phyloP scores from a whole-genome alignment of 2,329 filamentous ascomycete species.

The Arthrobotrys musiformis region DNA sequence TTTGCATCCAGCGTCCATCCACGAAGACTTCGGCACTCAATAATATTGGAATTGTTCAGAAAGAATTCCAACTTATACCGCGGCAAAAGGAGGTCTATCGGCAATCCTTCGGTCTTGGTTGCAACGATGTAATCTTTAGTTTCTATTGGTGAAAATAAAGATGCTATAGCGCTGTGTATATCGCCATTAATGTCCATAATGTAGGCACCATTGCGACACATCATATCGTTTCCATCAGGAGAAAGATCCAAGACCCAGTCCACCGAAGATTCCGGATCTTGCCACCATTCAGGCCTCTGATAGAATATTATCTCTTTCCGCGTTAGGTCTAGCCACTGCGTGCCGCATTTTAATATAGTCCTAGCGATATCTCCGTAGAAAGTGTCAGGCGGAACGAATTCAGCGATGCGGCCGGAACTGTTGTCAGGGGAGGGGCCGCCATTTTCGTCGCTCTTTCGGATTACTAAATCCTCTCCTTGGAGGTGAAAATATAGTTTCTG shows the following conservation, averaged over 20 bases:
- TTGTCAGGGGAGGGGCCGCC: too few relatives aligned
- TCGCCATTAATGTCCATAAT: conserved; percentile 9
- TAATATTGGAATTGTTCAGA: conserved; percentile 58
- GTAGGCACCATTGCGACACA: not conserved
- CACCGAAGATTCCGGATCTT: not conserved
- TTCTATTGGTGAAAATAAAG: too few relatives aligned
- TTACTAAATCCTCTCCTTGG: not conserved
- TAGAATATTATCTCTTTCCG: not conserved
- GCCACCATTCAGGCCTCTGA: conserved; percentile 11
- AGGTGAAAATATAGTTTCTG: conserved; percentile 30
- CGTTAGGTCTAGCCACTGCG: conserved; percentile 35
- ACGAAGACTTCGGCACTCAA: conserved; percentile 66
- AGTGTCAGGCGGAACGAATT: conserved; percentile 11
- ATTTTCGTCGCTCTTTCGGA: not conserved
- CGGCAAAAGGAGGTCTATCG: conserved; percentile 64
- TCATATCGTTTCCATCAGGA: too few relatives aligned
- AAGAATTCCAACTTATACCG: conserved; percentile 66
- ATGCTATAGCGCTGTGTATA: too few relatives aligned
- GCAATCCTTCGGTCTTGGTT: not conserved
- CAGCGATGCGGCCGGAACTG: not conserved
- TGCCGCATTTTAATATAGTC: not conserved
- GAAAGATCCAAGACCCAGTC: conserved; percentile 17
- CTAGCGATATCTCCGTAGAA: conserved; percentile 14
- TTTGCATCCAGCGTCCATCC: conserved; percentile 66
- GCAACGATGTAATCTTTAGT: not conserved